These are phyloP conservation scores for Ambrosia artemisiifolia DNA, from an alignment of 129 eudicot genomes.

Conservation along the genomic window DNA sequence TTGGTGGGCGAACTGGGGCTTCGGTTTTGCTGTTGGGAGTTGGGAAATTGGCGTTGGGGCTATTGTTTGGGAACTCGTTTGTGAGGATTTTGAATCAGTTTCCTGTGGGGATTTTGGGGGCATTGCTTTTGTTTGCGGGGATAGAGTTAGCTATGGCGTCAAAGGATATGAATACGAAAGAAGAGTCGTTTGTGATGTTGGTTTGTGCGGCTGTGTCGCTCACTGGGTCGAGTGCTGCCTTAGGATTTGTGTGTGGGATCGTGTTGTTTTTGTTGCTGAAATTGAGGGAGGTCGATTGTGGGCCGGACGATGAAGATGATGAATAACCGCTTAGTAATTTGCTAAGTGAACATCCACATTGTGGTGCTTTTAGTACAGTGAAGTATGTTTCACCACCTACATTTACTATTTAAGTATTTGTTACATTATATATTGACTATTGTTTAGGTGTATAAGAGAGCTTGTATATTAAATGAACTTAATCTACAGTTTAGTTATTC, in stretches of 20 bases:
- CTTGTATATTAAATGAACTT: too few species aligned
- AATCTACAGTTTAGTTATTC: too few species aligned
- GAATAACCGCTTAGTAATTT: not conserved
- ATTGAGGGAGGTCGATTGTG: slow-evolving; percentile 50
- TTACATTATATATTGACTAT: too few species aligned
- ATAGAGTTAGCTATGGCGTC: slow-evolving; percentile 79
- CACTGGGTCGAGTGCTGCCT: slow-evolving; percentile 74
- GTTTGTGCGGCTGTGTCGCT: slow-evolving; percentile 73
- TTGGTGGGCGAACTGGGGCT: slow-evolving; percentile 71
- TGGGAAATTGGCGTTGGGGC: slow-evolving; percentile 55
- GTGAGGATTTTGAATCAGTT: slow-evolving; percentile 55
- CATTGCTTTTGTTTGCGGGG: slow-evolving; percentile 70
- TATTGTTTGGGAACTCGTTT: slow-evolving; percentile 69
- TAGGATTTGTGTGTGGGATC: slow-evolving; percentile 67
- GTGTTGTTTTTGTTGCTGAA: slow-evolving; percentile 54
- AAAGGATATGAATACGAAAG: slow-evolving; percentile 69
- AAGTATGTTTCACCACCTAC: too few species aligned
- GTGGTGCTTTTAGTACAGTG: too few species aligned
- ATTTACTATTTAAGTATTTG: too few species aligned
- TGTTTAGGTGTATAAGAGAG: too few species aligned
- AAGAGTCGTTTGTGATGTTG: slow-evolving; percentile 79
- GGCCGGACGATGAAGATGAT: slow-evolving; percentile 10
- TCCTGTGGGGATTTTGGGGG: slow-evolving; percentile 78
- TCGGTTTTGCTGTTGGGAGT: slow-evolving; percentile 58
- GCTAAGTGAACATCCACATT: too few species aligned